phyloP scores from a whole-genome alignment of 768 basidiomycete species.

The Hypholoma sublateritium region DNA sequence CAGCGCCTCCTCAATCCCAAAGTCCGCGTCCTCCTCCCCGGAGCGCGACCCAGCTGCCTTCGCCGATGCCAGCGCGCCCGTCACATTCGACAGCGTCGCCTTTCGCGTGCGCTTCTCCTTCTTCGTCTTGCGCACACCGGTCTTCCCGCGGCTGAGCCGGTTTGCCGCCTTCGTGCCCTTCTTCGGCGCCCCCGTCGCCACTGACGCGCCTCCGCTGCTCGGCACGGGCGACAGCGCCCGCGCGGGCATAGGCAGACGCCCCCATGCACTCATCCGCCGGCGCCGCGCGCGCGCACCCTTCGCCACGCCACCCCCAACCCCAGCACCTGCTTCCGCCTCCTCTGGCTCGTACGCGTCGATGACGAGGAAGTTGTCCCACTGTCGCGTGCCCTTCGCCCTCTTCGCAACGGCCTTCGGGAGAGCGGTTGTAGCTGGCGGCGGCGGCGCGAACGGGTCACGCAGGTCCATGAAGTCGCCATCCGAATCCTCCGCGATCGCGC shows the following conservation, averaged over 20 bases:
- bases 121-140: slow-evolving; percentile 2
- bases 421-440: slow-evolving; percentile 11
- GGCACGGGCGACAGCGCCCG: slow-evolving; percentile 11
- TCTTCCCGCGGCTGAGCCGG: slow-evolving; percentile 7
- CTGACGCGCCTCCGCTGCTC: slow-evolving; percentile 3
- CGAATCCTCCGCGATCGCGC: slow-evolving; percentile 9
- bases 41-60: background rate
- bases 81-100: slow-evolving; percentile 9
- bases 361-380: slow-evolving; percentile 1
- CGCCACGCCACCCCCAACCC: background rate
- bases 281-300: slow-evolving; percentile 1
- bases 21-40: slow-evolving; percentile 22
- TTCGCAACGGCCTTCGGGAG: slow-evolving; percentile 4
- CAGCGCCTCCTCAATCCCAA: slow-evolving; percentile 33
- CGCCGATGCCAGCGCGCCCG: background rate
- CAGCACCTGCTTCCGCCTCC: slow-evolving; percentile 13
- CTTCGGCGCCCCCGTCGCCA: background rate
- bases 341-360: slow-evolving; percentile 7
- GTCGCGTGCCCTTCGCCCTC: background rate
- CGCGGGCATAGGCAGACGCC: slow-evolving; percentile 21
- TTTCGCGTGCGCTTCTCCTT: slow-evolving; percentile 17
- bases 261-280: slow-evolving; percentile 27
- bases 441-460: slow-evolving; percentile 31
- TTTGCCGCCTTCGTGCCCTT: slow-evolving; percentile 6
- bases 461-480: slow-evolving; percentile 33